phyloP scores from a whole-genome alignment of 2,329 filamentous ascomycete genomes.

The Emmonsiellopsis sp. region DNA sequence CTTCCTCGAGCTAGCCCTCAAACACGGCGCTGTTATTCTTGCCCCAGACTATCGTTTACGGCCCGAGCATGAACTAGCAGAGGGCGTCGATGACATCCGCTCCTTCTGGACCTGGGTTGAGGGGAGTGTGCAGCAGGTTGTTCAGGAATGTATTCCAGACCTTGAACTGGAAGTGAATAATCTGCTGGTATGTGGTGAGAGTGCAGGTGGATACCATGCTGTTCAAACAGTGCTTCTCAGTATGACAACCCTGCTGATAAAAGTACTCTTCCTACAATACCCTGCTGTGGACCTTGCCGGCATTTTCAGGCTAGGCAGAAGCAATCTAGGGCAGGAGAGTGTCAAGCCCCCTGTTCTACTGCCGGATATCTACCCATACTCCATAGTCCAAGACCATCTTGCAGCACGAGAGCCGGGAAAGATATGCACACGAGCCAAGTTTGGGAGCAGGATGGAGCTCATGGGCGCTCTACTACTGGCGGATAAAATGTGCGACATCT shows the following conservation, averaged over 20 bases:
- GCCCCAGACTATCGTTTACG: constrained; percentile 10
- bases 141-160: background rate
- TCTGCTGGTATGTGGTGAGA: background rate
- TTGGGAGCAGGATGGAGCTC: background rate
- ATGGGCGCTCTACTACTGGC: background rate
- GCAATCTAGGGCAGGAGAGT: background rate
- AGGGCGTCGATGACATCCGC: constrained; percentile 7
- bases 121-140: background rate
- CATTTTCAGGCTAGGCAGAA: background rate
- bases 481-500: background rate
- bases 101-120: constrained; percentile 9
- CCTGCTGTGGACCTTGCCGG: background rate
- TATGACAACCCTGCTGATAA: background rate
- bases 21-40: constrained; percentile 25
- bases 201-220: background rate
- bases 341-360: background rate
- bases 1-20: constrained; percentile 7
- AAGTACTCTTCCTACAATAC: background rate
- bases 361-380: background rate
- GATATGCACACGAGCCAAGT: background rate
- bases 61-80: constrained; percentile 6
- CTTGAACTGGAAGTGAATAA: background rate
- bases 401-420: background rate
- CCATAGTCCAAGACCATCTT: background rate
- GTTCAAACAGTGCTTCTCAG: background rate